Base-by-base conservation (phyloP, 208 protist genomes). In the Endotrypanum monterogeii region DNA sequence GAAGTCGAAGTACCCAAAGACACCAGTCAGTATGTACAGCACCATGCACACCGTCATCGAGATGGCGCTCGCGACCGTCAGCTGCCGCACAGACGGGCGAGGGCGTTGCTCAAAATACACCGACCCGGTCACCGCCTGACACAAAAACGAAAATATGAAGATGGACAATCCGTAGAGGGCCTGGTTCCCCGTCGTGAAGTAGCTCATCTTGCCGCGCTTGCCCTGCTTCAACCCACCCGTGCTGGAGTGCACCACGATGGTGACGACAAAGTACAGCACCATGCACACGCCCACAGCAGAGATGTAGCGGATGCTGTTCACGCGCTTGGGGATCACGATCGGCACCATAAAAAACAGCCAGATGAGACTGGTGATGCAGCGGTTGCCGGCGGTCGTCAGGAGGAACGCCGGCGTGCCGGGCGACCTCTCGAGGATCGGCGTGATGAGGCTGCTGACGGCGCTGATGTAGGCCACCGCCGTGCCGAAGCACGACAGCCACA, bases 1-100 rank as follows among this genome's bases (percentile, higher is more conserved):
- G 85, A 97, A 97, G 57, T 95, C 87, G 55, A 94, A 87, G 81
- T 92, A 94, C 28, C 87, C 89, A 54, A 94, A 93, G 37, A 93
- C n/a, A 39, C 90, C 90, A 14, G 74, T 78, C 5, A 92, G 16
- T 56, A 84, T 81, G 75, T 96, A 96, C n/a, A 96, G 60, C 8
- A 90, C 23, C 32, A 78, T 85, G 76, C 88, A 93, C 44, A 88
- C 54, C 18, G 71, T 60, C 89, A 94, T 93, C 14, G 79, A 63
- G 56, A 92, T 78, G 5, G 75, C 73, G 14, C 79, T 72, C 56
- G 70, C 79, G 0, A 88, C 1, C 37, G 89, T 94, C 52, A 96
- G 87, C n/a, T 76, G 69, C 9, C 39, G 0, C 11, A 86, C 68
- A 3, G 82, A 86, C 3, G 84, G 81, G 16, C 73, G 46, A 37